Base-by-base conservation (phyloP, 2,329 filamentous ascomycete genomes). In the Exophiala spinifera region DNA sequence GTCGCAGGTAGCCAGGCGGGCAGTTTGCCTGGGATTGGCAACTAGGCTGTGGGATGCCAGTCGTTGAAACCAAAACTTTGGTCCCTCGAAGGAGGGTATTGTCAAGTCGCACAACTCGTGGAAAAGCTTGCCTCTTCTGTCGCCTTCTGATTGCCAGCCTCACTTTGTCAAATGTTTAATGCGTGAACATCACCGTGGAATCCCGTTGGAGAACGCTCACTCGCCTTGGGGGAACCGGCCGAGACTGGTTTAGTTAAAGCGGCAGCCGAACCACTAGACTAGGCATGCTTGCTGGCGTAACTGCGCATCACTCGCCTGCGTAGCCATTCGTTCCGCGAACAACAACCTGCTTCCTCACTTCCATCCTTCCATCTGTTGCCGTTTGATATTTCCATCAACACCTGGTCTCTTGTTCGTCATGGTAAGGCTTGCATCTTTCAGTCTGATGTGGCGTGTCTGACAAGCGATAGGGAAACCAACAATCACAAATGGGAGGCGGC, bases 401-500 rank as follows among this genome's bases (percentile, higher is more conserved):
- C 11, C 28, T 31, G 28, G 28, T 31, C 28, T 31, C 28, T 31
- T 7, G 3, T 31, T 31, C 3, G 13, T 11, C 34, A 56, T 56
- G 54, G 49, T 56, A 56, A 15, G n/a, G 8, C 3, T 39, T 15
- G 3, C 14, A 5, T 39, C 6, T 15, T 31, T 31, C 28, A 31
- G 36, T 19, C 17, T 39, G 36, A n/a, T 39, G 17, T n/a, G 17
- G 17, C 51, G 33, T 5, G 13, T 37, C 54, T 57, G 20, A 60
- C 51, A 44, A 15, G 15, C 43, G 7, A 25, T 25, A 60, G 74
- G 74, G 74, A 67, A 77, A 79, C 67, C 74, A 77, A 68, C 79
- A 95, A 73, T 96, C 91, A 72, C 89, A 89, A 69, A 87, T 95
- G 77, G 90, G 89, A 66, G 80, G 81, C 61, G 85, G 84, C 53